Evolutionary conservation across 306 rosid species (phyloP).

Genomic region (Comarum palustre): DNA sequence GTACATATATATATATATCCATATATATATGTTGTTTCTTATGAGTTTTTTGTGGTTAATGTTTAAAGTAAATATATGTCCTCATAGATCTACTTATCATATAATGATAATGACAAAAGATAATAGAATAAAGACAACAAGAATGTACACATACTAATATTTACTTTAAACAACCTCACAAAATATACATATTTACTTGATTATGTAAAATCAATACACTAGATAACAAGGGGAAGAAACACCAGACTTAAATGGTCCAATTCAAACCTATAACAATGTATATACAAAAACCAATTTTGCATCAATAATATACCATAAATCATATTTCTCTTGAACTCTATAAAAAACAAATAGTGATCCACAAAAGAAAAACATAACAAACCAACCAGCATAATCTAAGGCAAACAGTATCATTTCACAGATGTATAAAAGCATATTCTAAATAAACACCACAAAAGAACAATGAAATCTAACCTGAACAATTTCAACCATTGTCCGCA

Average conservation of each 20-base stretch:
- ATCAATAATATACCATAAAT: not conserved
- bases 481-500: constrained; percentile 56
- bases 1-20: too few relatives aligned
- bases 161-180: not conserved
- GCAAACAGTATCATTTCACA: not conserved
- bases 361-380: not conserved
- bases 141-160: not conserved
- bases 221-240: not conserved
- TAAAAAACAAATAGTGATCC: not conserved
- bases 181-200: not conserved
- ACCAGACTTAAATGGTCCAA: constrained; percentile 8
- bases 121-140: not conserved
- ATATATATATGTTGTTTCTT: too few relatives aligned
- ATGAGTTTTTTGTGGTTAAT: too few relatives aligned
- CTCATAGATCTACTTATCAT: not conserved
- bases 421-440: not conserved
- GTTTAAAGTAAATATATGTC: too few relatives aligned
- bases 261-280: not conserved
- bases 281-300: not conserved
- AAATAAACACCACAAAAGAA: constrained; percentile 3
- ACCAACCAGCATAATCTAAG: not conserved
- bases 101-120: not conserved
- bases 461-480: constrained; percentile 37
- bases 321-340: not conserved
- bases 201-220: not conserved